phyloP scores from a whole-genome alignment of 768 basidiomycete species.

The Lenzites betulinus region DNA sequence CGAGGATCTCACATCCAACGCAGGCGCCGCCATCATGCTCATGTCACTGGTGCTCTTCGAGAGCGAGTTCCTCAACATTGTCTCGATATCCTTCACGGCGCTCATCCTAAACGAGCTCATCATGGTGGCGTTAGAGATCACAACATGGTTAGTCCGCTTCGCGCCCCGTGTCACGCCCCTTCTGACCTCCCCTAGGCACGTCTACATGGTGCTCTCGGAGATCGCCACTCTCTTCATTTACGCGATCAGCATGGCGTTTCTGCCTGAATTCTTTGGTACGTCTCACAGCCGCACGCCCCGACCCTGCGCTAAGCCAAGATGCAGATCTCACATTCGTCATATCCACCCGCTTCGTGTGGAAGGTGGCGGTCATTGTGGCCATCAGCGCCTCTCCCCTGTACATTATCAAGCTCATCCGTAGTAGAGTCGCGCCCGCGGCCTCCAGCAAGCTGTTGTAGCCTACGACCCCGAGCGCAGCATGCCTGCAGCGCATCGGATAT shows the following conservation, averaged over 20 bases:
- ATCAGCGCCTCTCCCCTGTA: slow-evolving; percentile 92
- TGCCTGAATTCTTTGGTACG: slow-evolving; percentile 97
- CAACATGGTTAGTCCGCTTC: slow-evolving; percentile 69
- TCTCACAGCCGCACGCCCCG: slow-evolving; percentile 11
- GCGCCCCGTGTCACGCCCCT: background rate
- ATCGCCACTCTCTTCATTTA: slow-evolving; percentile 88
- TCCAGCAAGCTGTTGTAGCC: slow-evolving; percentile 84
- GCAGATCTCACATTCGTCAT: slow-evolving; percentile 92
- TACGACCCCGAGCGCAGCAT: slow-evolving; percentile 6
- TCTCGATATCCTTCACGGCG: slow-evolving; percentile 97
- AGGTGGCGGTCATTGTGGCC: slow-evolving; percentile 92
- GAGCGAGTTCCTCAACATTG: slow-evolving; percentile 96
- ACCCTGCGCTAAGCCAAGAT: background rate
- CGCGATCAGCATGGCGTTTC: slow-evolving; percentile 85
- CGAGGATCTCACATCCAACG: background rate
- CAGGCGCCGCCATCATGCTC: slow-evolving; percentile 98
- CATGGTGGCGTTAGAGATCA: slow-evolving; percentile 98
- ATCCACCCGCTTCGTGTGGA: slow-evolving; percentile 87
- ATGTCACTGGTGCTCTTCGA: slow-evolving; percentile 95
- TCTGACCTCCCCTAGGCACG: slow-evolving; percentile 59
- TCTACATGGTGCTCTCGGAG: slow-evolving; percentile 93
- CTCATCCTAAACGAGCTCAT: slow-evolving; percentile 95
- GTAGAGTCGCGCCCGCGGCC: slow-evolving; percentile 86
- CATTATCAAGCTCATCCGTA: slow-evolving; percentile 84
- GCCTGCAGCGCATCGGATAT: background rate